Evolutionary conservation across 768 basidiomycete species (phyloP).

Genomic region (Lactarius quietus): DNA sequence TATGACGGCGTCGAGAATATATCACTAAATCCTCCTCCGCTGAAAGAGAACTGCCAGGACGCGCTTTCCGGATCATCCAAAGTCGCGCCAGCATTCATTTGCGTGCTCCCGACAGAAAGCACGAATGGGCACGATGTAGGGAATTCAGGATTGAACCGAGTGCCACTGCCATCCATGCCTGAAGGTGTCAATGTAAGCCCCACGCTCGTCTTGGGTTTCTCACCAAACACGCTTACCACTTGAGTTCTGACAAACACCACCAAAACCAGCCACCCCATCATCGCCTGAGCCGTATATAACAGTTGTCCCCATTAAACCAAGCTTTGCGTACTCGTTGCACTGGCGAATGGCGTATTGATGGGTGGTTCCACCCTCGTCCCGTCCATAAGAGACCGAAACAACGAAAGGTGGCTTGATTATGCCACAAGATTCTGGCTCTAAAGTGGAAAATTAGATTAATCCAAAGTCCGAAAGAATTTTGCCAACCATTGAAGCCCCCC

Average conservation of each 20-base stretch:
- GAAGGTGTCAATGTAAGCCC: no score
- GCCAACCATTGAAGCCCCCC: constrained; percentile 25
- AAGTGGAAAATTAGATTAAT: no score
- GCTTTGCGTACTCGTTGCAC: constrained; percentile 45
- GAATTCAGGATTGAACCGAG: constrained; percentile 42
- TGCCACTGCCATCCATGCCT: constrained; percentile 24
- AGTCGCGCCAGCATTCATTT: constrained; percentile 34
- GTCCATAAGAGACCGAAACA: constrained; percentile 41
- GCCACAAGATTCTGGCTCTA: constrained; percentile 38
- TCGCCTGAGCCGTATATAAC: constrained; percentile 46
- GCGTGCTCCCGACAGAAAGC: constrained; percentile 37
- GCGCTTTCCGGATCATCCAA: constrained; percentile 37
- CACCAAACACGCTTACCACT: constrained; percentile 26
- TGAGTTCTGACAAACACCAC: constrained; percentile 34
- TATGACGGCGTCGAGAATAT: constrained; percentile 38
- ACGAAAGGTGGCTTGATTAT: constrained; percentile 36
- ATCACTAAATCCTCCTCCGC: constrained; percentile 43
- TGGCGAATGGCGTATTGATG: constrained; percentile 39
- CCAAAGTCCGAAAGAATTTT: no score
- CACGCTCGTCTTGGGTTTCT: no score
- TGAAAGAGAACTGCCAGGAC: constrained; percentile 35
- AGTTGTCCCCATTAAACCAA: constrained; percentile 40
- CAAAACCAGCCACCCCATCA: constrained; percentile 40
- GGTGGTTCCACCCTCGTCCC: constrained; percentile 37
- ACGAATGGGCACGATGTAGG: constrained; percentile 44